Base-by-base conservation (phyloP, 78 protist species). In the Pigoraptor vietnamica region DNA sequence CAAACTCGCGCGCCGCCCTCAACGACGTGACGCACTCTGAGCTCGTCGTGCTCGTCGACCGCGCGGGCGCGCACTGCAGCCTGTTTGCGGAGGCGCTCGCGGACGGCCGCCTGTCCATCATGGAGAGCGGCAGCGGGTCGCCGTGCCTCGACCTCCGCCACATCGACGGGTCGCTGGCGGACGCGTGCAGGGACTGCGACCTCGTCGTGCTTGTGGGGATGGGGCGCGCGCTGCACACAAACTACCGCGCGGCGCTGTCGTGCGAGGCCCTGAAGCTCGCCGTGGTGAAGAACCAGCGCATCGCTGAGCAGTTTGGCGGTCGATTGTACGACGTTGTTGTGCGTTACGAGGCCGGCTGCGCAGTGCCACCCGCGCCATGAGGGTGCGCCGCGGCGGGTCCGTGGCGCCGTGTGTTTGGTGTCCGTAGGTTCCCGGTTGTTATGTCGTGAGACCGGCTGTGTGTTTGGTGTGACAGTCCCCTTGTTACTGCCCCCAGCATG, bases 191-290 rank as follows among this genome's bases (percentile, higher is more conserved):
- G 33, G 90, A 37, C 25, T 67, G 86, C 1, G 93, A 92, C 87
- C 86, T 92, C 24, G 24, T 88, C 21, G 90, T 92, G 81, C 38
- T 92, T 23, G 93, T 55, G 40, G 93, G 93, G 38, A 92, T 92
- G 93, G 93, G 93, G 40, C 40, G 93, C 25, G 55, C 40, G 21
- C 32, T 92, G 36, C 84, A 88, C 56, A 92, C 93, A 23, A 92
- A 92, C 25, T 35, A 40, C 82, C 19, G 29, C 23, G 91, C 91
- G 6, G 23, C 39, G 29, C 88, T 92, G n/a, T 34, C 40, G 1
- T 33, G n/a, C 79, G 91, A 86, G 39, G 23, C 90, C 29, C 87
- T 92, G 81, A 87, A 92, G 83, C 56, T 92, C 25, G 93, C 93
- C 40, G 32, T 38, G 38, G 24, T 92, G 37, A 92, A 92, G 81